A percentile compares a stretch with the other conserved stretches of the same genome.
These are phyloP conservation scores for Dactylella cylindrospora DNA, from an alignment of 2,329 filamentous ascomycete genomes.

Conservation along the genomic window DNA sequence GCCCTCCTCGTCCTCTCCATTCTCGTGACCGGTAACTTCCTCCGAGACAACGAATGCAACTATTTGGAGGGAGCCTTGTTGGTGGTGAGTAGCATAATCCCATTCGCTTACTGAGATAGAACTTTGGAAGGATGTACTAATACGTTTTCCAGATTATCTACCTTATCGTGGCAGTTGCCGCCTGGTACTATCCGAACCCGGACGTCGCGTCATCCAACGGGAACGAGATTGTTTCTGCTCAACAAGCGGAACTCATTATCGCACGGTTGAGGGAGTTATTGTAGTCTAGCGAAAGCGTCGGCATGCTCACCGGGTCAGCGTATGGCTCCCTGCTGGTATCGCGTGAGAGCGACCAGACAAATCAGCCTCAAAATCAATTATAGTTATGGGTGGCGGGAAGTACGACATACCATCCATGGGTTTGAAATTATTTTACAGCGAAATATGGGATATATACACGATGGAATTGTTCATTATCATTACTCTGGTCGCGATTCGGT, in stretches of 20 bases:
- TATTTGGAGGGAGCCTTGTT: constrained; percentile 85
- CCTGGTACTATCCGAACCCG: constrained; percentile 61
- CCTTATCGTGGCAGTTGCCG: constrained; percentile 62
- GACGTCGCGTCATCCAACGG: constrained; percentile 38
- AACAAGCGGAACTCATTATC: neutral
- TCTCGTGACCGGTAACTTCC: constrained; percentile 81
- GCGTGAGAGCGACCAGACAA: too few relatives aligned
- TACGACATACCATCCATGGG: too few relatives aligned
- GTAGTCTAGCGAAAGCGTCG: too few relatives aligned
- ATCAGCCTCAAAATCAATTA: too few relatives aligned
- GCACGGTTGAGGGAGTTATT: neutral
- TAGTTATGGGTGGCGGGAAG: too few relatives aligned
- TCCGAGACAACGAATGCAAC: constrained; percentile 84
- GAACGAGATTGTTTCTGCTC: constrained; percentile 7
- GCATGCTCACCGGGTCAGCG: too few relatives aligned
- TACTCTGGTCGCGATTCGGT: too few relatives aligned
- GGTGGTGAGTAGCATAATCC: constrained; percentile 58
- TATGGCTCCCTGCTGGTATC: too few relatives aligned
- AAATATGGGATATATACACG: too few relatives aligned
- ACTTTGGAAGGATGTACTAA: neutral
- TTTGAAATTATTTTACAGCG: too few relatives aligned
- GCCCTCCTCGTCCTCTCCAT: constrained; percentile 79
- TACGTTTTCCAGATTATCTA: constrained; percentile 63
- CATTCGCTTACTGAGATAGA: neutral
- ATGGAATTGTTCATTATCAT: too few relatives aligned